Evolutionary conservation across 768 basidiomycete species (phyloP), one percentile per base, ranked within the genome.

Genomic region (Neoboletus subvelutipes): DNA sequence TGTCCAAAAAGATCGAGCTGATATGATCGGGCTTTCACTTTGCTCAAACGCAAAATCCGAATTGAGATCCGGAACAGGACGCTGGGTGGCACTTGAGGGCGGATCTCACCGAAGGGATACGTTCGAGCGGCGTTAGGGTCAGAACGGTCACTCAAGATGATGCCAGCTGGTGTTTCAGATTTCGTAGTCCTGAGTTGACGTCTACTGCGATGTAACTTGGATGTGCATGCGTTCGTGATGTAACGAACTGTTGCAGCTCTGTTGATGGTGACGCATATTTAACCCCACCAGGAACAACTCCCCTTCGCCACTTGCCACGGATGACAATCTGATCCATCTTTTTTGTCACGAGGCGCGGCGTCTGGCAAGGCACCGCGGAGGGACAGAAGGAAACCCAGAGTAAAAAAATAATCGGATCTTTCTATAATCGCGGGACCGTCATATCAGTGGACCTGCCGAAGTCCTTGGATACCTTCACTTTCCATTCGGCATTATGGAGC

Each of bases 11-110:
- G 46, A 48, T 59, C 59, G 66, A 57, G 49, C 33, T 54, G 42
- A 56, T n/a, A n/a, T 60, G 60, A 67, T 67, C 60, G 65, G 65
- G 46, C 54, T 55, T 50, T 59, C 40, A 66, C 61, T 57, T 59
- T 68, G 64, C 48, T 31, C 45, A 41, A 54, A 57, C 45, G 43
- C 24, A 40, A n/a, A n/a, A 20, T 52, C 56, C 60, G 58, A 58
- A 53, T 55, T 56, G 62, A 67, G 67, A 69, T 67, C 67, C 67
- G 67, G 55, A 42, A 34, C 22, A 33, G 36, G 15, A 39, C 22
- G 50, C 51, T 41, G 22, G 36, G 53, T 45, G 56, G 61, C 53
- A 69, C 57, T 53, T 67, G 67, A 60, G 66, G 54, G 52, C 67
- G 67, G 67, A 67, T 69, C 67, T 67, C 67, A n/a, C 61, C 61